Evolutionary conservation across 1,284 basidiomycete genomes (phyloP), one percentile per base, ranked within the genome.

Genomic region (Trametes pubescens): DNA sequence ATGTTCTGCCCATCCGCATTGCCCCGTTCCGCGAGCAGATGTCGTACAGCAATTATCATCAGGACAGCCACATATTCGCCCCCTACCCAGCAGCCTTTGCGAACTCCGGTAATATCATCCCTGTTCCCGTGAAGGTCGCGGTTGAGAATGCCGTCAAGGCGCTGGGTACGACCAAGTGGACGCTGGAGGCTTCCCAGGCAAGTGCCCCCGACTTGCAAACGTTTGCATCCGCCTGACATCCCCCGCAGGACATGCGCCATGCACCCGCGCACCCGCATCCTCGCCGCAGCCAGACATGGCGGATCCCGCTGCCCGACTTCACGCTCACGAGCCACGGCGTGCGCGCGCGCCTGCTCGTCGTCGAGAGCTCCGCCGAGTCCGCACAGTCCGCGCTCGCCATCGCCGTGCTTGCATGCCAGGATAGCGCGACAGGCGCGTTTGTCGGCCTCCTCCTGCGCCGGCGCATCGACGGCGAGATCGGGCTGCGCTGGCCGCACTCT

Each of bases 381-480:
- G n/a, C n/a, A n/a, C 18, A 38, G 21, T 59, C 49, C 14, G 51
- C 52, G 11, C 61, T 68, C 56, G 66, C 63, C 10, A 51, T 68
- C 56, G 64, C 64, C 43, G 59, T 61, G 7, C 66, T 68, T 38
- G 51, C 66, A 1, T 65, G 59, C 56, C 53, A 40, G n/a, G 63
- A 65, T 58, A 40, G 32, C 3, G 61, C 64, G 22, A 67, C 63
- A 13, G 55, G 51, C 13, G 57, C 66, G 8, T 64, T 53, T 51
- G 34, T 68, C 52, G 64, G 66, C 26, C 64, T 68, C 22, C 66
- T 68, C 43, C 64, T 68, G 35, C 63, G 66, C 6, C 58, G 66
- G 8, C 51, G 60, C 13, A 51, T 57, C 4, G 59, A 63, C 65
- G 46, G 51, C 56, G 51, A 34, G 26, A 51, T 57, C 52, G 65